Percentiles rank a stretch among this genome's conserved stretches.
Conservation (phyloP, 345 rosid species). For the Citrus reticulata region DNA sequence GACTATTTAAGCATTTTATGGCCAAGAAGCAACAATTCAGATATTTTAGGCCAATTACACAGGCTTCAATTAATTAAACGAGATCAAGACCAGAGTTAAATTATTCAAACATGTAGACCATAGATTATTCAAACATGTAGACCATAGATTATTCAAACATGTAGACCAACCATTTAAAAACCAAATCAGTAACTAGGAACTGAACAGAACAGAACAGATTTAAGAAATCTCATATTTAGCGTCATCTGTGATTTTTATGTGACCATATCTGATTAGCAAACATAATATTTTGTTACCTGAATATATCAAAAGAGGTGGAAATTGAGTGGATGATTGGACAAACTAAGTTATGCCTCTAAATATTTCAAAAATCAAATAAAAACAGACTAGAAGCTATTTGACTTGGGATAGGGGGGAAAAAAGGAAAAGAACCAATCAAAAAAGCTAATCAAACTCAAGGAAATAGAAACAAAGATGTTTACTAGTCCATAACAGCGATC, state of each 20-base stretch:
- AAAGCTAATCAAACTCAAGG: neutral
- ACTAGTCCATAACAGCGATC: too few relatives aligned
- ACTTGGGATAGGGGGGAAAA: neutral
- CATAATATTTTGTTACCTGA: neutral
- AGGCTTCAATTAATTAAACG: too few relatives aligned
- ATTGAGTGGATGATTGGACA: neutral
- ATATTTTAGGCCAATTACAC: neutral
- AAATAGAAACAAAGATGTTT: neutral
- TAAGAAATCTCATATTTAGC: too few relatives aligned
- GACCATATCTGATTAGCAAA: neutral
- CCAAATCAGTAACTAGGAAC: too few relatives aligned
- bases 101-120: too few relatives aligned
- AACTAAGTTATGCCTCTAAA: neutral
- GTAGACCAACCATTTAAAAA: too few relatives aligned
- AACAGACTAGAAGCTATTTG: neutral
- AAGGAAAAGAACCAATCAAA: neutral
- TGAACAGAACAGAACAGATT: too few relatives aligned
- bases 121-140: too few relatives aligned
- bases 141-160: too few relatives aligned
- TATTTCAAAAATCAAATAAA: neutral
- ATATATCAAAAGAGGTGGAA: neutral
- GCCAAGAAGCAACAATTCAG: neutral
- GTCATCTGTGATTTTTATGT: too few relatives aligned
- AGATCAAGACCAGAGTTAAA: neutral
- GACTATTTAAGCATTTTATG: neutral